phyloP scores from a whole-genome alignment of 108 stramenopile genomes.

The Skeletonema grethae region DNA sequence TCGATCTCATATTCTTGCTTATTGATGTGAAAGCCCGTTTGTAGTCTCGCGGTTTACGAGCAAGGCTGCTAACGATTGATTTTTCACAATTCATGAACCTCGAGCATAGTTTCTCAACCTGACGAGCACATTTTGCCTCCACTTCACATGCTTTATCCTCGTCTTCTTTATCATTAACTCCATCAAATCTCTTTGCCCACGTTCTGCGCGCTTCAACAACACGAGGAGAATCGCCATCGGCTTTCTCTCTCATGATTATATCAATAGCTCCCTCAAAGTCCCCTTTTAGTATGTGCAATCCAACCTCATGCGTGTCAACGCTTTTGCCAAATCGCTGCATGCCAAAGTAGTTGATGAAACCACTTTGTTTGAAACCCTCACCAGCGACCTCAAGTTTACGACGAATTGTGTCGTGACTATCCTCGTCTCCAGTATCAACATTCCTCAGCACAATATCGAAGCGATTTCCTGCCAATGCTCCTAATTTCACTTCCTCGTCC shows the following conservation, averaged over 20 bases:
- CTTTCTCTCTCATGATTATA: conserved; percentile 85
- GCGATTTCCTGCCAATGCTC: conserved; percentile 81
- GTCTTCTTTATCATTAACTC: conserved; percentile 42
- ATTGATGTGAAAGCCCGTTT: conserved; percentile 80
- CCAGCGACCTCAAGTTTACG: conserved; percentile 59
- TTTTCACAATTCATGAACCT: conserved; percentile 79
- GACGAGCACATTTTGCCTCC: conserved; percentile 62
- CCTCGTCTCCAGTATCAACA: conserved; percentile 42
- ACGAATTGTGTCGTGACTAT: conserved; percentile 18
- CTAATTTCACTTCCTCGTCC: conserved; percentile 66
- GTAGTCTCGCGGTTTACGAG: conserved; percentile 77
- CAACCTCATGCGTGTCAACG: conserved; percentile 82
- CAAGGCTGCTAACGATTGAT: conserved; percentile 61
- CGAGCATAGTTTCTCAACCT: conserved; percentile 49
- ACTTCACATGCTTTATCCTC: conserved; percentile 47
- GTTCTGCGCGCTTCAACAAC: conserved; percentile 54
- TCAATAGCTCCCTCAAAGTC: conserved; percentile 79
- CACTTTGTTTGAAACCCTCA: conserved; percentile 50
- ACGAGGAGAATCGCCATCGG: conserved; percentile 56
- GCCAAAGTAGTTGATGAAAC: conserved; percentile 96
- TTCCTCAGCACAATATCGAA: conserved; percentile 89
- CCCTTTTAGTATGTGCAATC: conserved; percentile 75
- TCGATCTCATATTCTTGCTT: conserved; percentile 79
- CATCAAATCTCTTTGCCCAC: conserved; percentile 76
- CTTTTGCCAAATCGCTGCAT: conserved; percentile 93